phyloP scores from a whole-genome alignment of 164 flowering plant genomes.

The Chimonanthus salicifolius region DNA sequence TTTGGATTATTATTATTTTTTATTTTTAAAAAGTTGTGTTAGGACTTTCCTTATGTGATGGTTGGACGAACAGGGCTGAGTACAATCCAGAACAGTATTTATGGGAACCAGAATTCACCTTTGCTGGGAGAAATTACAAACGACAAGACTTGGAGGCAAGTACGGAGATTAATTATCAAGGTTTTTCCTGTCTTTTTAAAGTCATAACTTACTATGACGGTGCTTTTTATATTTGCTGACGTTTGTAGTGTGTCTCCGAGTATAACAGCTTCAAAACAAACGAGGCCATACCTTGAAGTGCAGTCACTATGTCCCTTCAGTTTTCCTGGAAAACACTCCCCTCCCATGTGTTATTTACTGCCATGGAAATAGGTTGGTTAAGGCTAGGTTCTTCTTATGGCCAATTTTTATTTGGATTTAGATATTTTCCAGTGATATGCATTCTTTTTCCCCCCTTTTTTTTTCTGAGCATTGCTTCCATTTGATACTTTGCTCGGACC shows the following conservation, averaged over 20 bases:
- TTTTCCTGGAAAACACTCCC: conserved; percentile 54
- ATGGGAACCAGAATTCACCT: conserved; percentile 84
- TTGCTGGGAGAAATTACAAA: conserved; percentile 74
- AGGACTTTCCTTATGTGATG: neutral
- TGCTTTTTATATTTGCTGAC: conserved; percentile 5
- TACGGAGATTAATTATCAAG: conserved; percentile 35
- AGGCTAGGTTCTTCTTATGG: neutral
- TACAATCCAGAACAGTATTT: conserved; percentile 90
- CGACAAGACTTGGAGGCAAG: conserved; percentile 97
- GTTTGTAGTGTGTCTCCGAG: conserved; percentile 1
- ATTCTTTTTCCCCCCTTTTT: too few species aligned
- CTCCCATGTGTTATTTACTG: conserved; percentile 98
- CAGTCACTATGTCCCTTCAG: conserved; percentile 82
- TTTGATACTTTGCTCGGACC: neutral
- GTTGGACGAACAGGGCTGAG: conserved; percentile 59
- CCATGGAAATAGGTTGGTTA: conserved; percentile 87
- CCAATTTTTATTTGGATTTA: neutral
- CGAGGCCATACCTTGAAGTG: conserved; percentile 73
- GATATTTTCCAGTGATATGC: neutral
- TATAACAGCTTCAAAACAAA: conserved; percentile 58
- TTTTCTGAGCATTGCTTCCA: neutral
- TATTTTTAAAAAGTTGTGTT: neutral
- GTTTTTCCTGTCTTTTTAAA: conserved; percentile 11
- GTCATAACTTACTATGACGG: too few species aligned
- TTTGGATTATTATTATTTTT: neutral